Evolutionary conservation across 2,329 filamentous ascomycete genomes (phyloP), one percentile per base, ranked within the genome.

Genomic region (Beauveria medogensis): DNA sequence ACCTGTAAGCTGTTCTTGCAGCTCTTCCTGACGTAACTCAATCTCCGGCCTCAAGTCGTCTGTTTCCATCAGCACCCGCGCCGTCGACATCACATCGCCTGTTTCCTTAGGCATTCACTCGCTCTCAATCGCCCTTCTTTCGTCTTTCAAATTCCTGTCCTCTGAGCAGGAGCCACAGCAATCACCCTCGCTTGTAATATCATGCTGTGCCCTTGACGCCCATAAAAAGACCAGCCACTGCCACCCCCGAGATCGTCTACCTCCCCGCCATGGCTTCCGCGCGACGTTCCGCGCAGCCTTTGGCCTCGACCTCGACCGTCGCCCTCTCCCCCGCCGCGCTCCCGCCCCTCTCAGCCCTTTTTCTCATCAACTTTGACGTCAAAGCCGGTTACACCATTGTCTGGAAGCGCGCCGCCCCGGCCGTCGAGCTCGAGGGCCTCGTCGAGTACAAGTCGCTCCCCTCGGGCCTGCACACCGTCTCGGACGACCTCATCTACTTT

Each of bases 401-500:
- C 41, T 97, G 94, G 94, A 91, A 95, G 73, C 86, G 84, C 66
- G 84, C 88, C 14, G 75, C 85, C 1, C 80, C 85, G 16, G 86
- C 84, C 54, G 81, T 93, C 75, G 80, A 83, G 74, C 82, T 97
- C 54, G 90, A 96, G 67, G 91, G 91, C 60, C 86, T 89, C 26
- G 91, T 97, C 69, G 94, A 99, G 75, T 99, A 92, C 82, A 97
- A 97, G 76, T 95, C 91, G 64, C 82, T 99, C 52, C 94, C 94
- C 2, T 97, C 93, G 0, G 94, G 94, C 26, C 75, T 97, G 55
- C 94, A 99, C 75, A 89, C 91, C 61, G 91, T 97, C 22, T 80
- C 87, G 37, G 86, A 92, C 66, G 94, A 99, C 73, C 80, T 97
- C 56, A 90, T 92, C 69, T 99, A 97, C 78, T 99, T 97, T 73